These are phyloP conservation scores for Kwoniella europaea DNA, from an alignment of 768 basidiomycete genomes.

Conservation along the genomic window DNA sequence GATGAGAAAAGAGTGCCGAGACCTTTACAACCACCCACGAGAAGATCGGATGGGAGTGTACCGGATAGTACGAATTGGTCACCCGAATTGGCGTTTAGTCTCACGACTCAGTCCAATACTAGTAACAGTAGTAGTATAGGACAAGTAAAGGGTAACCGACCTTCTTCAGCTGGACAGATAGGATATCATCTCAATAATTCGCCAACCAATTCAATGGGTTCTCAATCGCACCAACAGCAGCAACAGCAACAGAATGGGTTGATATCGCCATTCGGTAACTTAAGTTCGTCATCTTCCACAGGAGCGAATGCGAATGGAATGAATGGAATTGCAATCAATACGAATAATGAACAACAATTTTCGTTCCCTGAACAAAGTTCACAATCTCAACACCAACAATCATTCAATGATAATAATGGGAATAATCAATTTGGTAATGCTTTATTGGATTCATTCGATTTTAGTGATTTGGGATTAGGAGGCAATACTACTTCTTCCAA, in stretches of 20 bases:
- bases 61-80: conserved; percentile 30
- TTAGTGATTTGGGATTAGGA: conserved; percentile 24
- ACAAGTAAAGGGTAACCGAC: neutral
- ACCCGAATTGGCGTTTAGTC: conserved; percentile 22
- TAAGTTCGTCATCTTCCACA: neutral
- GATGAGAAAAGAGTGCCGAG: conserved; percentile 36
- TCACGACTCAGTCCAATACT: neutral
- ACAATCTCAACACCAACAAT: neutral
- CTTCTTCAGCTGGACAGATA: conserved; percentile 10
- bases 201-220: conserved; percentile 1
- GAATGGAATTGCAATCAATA: neutral
- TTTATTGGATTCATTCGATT: conserved; percentile 42
- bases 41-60: conserved; percentile 22
- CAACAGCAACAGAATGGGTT: conserved; percentile 12
- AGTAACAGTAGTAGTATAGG: neutral
- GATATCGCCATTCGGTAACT: conserved; percentile 14
- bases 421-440: conserved; percentile 35
- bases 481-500: neutral
- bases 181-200: conserved; percentile 9
- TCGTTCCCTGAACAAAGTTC: neutral
- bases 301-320: too few species aligned
- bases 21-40: conserved; percentile 46
- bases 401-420: conserved; percentile 1
- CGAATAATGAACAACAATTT: conserved; percentile 13
- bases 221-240: conserved; percentile 8